phyloP scores from a whole-genome alignment of 2,329 filamentous ascomycete genomes.

The Exserohilum turcica region DNA sequence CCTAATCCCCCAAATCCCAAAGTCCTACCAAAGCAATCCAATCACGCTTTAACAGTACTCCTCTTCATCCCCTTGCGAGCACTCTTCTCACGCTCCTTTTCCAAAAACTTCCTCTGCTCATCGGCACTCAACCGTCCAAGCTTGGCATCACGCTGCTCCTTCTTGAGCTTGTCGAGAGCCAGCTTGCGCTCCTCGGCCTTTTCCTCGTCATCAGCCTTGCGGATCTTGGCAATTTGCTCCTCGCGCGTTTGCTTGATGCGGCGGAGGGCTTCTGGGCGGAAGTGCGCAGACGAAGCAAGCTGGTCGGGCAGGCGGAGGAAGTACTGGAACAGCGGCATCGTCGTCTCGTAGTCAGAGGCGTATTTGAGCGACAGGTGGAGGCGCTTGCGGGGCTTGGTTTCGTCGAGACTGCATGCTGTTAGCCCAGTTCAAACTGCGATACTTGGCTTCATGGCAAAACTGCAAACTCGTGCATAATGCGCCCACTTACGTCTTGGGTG shows the following conservation, averaged over 20 bases:
- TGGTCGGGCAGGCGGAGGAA: constrained; percentile 85
- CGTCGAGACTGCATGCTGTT: constrained; percentile 68
- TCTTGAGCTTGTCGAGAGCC: constrained; percentile 68
- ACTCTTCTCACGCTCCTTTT: constrained; percentile 86
- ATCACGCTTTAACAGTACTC: constrained; percentile 57
- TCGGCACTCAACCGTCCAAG: constrained; percentile 71
- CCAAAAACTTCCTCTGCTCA: constrained; percentile 63
- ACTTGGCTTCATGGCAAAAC: no score
- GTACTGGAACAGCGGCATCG: constrained; percentile 77
- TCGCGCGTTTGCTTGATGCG: constrained; percentile 84
- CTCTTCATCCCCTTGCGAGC: constrained; percentile 72
- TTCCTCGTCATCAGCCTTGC: constrained; percentile 75
- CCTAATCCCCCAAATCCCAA: background rate
- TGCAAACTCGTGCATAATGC: no score
- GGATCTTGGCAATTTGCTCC: constrained; percentile 76
- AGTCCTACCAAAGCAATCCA: background rate
- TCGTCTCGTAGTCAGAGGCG: constrained; percentile 62
- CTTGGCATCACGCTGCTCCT: constrained; percentile 74
- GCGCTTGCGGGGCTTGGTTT: constrained; percentile 84
- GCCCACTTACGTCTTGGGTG: constrained; percentile 74
- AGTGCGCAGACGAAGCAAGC: constrained; percentile 77
- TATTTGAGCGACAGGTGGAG: constrained; percentile 76
- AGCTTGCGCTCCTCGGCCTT: constrained; percentile 65
- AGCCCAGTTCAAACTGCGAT: background rate
- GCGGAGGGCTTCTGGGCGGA: constrained; percentile 84